A percentile compares a stretch with the other conserved stretches of the same genome.
These are phyloP conservation scores for Chlamydomonas sphaeroides DNA, from an alignment of 139 green algal species.

Conservation along the genomic window DNA sequence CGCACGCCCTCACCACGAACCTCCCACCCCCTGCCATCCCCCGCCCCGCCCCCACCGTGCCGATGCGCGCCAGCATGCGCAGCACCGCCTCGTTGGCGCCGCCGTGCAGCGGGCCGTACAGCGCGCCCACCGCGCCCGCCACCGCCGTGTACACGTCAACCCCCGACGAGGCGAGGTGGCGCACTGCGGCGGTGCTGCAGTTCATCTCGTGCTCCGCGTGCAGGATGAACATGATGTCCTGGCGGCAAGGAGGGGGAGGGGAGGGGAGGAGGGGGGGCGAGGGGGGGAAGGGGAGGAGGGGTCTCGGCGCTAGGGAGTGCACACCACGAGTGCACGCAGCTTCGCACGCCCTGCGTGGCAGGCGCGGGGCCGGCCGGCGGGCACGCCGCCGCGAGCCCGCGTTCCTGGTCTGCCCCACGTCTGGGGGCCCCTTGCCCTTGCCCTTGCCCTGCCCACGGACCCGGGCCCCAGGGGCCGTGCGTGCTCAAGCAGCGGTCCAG, in stretches of 20 bases:
- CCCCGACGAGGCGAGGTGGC: constrained; percentile 67
- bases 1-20: too few species aligned
- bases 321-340: too few species aligned
- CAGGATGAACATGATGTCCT: constrained; percentile 97
- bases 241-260: background rate
- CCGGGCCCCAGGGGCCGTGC: too few species aligned
- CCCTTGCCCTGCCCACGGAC: too few species aligned
- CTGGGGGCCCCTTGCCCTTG: too few species aligned
- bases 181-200: constrained; percentile 80
- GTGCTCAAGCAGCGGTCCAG: too few species aligned
- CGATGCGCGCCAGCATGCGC: constrained; percentile 96
- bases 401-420: too few species aligned
- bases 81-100: constrained; percentile 98
- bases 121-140: constrained; percentile 90
- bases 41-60: constrained; percentile 60
- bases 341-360: too few species aligned
- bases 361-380: too few species aligned
- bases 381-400: too few species aligned
- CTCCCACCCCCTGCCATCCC: constrained; percentile 16
- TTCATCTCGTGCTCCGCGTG: constrained; percentile 99
- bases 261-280: background rate
- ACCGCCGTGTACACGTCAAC: constrained; percentile 98
- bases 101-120: constrained; percentile 98
- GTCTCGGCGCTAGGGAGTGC: too few species aligned
- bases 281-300: too few species aligned